These are phyloP conservation scores for Rhynchospora breviuscula DNA, from an alignment of 176 grass and related monocot species.

Conservation along the genomic window DNA sequence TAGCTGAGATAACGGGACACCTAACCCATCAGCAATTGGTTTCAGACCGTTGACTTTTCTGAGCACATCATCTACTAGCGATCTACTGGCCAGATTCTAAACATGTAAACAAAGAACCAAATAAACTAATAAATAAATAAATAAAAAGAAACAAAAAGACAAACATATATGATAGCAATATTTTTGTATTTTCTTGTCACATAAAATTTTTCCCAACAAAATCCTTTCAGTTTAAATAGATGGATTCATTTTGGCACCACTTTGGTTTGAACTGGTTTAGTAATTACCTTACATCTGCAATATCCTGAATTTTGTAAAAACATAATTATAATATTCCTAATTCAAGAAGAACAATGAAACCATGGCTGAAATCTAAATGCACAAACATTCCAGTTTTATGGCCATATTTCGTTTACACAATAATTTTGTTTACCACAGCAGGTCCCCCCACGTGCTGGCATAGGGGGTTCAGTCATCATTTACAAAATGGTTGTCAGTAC, in stretches of 20 bases:
- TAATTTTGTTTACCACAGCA: background rate
- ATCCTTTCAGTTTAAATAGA: background rate
- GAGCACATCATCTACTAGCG: conserved; percentile 73
- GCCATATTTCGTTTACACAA: background rate
- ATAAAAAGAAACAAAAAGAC: background rate
- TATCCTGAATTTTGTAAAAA: background rate
- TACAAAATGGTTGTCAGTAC: background rate
- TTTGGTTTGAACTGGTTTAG: background rate
- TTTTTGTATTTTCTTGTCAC: background rate
- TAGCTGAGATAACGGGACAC: conserved; percentile 74
- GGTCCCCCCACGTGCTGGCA: background rate
- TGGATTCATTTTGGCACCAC: background rate
- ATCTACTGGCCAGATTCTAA: conserved; percentile 87
- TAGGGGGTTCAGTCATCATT: background rate
- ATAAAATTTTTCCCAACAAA: background rate
- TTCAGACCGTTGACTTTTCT: conserved; percentile 83
- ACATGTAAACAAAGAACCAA: background rate
- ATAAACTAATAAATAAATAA: background rate
- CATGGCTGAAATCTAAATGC: background rate
- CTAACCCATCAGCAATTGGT: conserved; percentile 73
- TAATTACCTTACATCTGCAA: background rate
- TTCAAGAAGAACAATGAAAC: background rate
- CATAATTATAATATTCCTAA: background rate
- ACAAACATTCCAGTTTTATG: background rate
- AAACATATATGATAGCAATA: background rate